A percentile compares a stretch with the other conserved stretches of the same genome.
Evolutionary conservation across 2,329 filamentous ascomycete genomes (phyloP).

Genomic region (Epichloe baconii): DNA sequence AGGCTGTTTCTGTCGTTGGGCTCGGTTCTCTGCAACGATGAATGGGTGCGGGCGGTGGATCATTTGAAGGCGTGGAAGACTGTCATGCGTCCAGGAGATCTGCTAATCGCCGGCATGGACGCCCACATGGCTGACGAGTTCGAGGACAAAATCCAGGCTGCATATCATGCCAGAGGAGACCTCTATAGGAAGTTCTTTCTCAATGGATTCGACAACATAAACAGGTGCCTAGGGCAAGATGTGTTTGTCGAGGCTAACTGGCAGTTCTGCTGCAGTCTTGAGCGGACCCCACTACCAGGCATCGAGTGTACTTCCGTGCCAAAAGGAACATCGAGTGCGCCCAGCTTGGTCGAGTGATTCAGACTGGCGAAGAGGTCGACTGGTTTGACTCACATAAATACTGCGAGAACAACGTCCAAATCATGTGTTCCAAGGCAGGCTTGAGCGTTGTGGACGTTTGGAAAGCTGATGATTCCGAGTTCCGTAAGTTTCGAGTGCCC

Average conservation of each 20-base stretch:
- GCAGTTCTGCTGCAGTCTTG: slow-evolving; percentile 24
- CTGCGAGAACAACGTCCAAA: slow-evolving; percentile 20
- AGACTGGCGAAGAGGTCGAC: slow-evolving; percentile 23
- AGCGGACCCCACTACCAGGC: slow-evolving; percentile 23
- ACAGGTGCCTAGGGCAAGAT: slow-evolving; percentile 20
- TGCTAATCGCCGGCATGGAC: slow-evolving; percentile 29
- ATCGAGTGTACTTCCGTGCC: slow-evolving; percentile 27
- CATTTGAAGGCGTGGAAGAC: slow-evolving; percentile 24
- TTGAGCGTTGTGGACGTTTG: slow-evolving; percentile 23
- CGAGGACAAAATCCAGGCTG: slow-evolving; percentile 25
- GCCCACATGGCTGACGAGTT: slow-evolving; percentile 21
- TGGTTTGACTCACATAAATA: slow-evolving; percentile 33
- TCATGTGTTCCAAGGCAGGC: slow-evolving; percentile 27
- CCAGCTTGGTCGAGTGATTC: slow-evolving; percentile 14
- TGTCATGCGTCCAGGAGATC: slow-evolving; percentile 21
- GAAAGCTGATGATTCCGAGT: slow-evolving; percentile 25
- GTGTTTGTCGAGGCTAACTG: slow-evolving; percentile 25
- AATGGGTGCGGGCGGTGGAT: slow-evolving; percentile 21
- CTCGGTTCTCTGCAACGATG: slow-evolving; percentile 29
- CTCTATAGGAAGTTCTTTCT: slow-evolving; percentile 24
- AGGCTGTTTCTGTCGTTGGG: slow-evolving; percentile 28
- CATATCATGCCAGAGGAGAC: slow-evolving; percentile 25
- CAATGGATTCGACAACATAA: slow-evolving; percentile 26
- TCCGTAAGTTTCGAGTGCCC: slow-evolving; percentile 18
- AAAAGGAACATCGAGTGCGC: slow-evolving; percentile 19